Base-by-base conservation (phyloP, 78 protist genomes). In the Diacronema lutheri region DNA sequence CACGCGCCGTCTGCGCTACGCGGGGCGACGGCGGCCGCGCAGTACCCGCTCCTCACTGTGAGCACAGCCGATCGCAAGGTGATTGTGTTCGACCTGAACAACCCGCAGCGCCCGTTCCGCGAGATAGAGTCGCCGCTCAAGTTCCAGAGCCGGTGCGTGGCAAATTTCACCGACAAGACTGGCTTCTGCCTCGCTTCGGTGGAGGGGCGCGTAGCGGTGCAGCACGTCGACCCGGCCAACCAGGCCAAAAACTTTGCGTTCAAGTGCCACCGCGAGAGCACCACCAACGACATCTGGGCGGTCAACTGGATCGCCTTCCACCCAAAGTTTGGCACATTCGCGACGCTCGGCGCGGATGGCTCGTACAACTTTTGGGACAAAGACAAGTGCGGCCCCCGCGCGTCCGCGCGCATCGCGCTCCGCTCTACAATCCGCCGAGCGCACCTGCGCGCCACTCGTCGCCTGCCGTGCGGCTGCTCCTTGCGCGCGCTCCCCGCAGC, bases 301-400 rank as follows among this genome's bases (percentile, higher is more conserved):
- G 95, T 96, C 38, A 95, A 95, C 80, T 50, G 62, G 68, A 93
- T 96, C 79, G 33, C 89, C 73, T 92, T 93, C 77, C 94, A 94
- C 60, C 92, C 91, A 7, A 83, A 76, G 56, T 92, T 69, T 73
- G 96, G 96, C 29, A 96, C 97, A 21, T 93, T 96, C 57, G 90
- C 96, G 37, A 96, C 98, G 20, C 88, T 90, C 20, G 98, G 98
- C 60, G 80, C 95, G 33, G 98, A 95, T 84, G 98, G 98, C 46
- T 21, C 87, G 12, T 81, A 61, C 76, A 81, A 81, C 62, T 81
- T 81, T 50, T 81, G 86, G 86, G 86, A 81, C 76, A 65, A 82
- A 79, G 87, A 66, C 40, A 29, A 44, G 50, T 44, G 50, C 50
- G 50, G 16, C 16, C 50, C 16, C 50, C 50, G 7, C 50, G 50